These are phyloP conservation scores for Chrysosporium queenslandicum DNA, from an alignment of 2,329 filamentous ascomycete genomes.

Conservation along the genomic window DNA sequence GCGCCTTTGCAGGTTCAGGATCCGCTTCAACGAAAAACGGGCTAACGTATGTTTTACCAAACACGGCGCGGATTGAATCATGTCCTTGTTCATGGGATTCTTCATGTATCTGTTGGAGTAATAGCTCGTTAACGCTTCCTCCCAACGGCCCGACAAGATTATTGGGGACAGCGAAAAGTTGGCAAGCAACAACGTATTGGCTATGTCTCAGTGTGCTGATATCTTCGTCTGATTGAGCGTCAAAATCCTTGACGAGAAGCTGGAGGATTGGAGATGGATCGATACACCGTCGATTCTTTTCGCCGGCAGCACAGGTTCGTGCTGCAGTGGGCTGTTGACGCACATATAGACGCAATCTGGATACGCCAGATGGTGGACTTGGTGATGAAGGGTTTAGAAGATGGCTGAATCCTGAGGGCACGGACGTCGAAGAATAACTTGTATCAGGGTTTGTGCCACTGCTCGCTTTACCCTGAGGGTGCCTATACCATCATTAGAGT, in stretches of 20 bases:
- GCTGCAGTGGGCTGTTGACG: conserved; percentile 40
- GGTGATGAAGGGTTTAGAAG: conserved; percentile 28
- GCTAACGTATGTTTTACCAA: conserved; percentile 34
- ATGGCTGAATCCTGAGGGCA: conserved; percentile 31
- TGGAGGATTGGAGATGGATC: conserved; percentile 42
- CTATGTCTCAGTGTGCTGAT: conserved; percentile 31
- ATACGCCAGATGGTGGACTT: conserved; percentile 17
- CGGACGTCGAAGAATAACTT: conserved; percentile 16
- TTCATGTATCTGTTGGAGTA: conserved; percentile 16
- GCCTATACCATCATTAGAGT: neutral
- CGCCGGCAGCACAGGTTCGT: conserved; percentile 39
- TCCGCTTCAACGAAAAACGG: conserved; percentile 36
- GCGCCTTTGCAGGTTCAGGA: conserved; percentile 36
- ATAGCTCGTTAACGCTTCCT: conserved; percentile 12
- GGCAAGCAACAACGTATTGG: conserved; percentile 37
- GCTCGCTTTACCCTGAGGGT: conserved; percentile 14
- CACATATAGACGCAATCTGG: conserved; percentile 34
- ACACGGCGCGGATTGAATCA: conserved; percentile 25
- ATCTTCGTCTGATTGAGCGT: conserved; percentile 31
- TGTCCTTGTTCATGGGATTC: conserved; percentile 2
- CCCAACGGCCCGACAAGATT: neutral
- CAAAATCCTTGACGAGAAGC: conserved; percentile 37
- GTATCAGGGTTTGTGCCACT: conserved; percentile 8
- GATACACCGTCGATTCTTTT: conserved; percentile 36
- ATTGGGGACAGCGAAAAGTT: conserved; percentile 30